Base-by-base conservation (phyloP, 2,329 filamentous ascomycete genomes). In the Acrocalymma vagum region DNA sequence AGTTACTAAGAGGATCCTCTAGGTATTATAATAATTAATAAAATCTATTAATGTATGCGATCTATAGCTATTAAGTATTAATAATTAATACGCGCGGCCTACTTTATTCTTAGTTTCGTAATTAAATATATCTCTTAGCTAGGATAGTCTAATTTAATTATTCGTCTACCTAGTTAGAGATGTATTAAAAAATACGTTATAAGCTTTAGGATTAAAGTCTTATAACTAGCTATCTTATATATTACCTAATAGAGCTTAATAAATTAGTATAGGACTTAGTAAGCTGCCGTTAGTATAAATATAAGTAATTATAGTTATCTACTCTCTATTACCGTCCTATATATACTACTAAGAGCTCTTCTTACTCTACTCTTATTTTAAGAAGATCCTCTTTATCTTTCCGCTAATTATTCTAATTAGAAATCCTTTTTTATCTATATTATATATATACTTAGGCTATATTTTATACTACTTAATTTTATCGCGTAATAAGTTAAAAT, bases 21-120 rank as follows among this genome's bases (percentile, higher is more conserved):
- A 21, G 8, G 11, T 26, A 26, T 26, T 25, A 18, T 26, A 36
- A 14, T 13, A 36, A 9, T 36, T 26, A 26, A 36, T 36, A 36
- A 36, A 36, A 3, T 13, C 3, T 18, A 18, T 5, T 13, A n/a
- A 25, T 13, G 27, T 26, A 26, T 36, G 22, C 3, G 13, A 36
- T 3, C 22, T 16, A 26, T 28, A 18, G 34, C 34, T 17, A 18
- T 37, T 13, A 29, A 29, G 4, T 3, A 37, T 37, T 18, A 37
- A 25, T 29, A 37, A 17, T 17, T 20, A 17, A 10, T 29, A 37
- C 14, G 17, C 13, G 15, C 32, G 18, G 14, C 10, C 16, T 29
- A 13, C 14, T 15, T 29, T 25, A n/a, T n/a, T n/a, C n/a, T n/a
- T n/a, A n/a, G n/a, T n/a, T n/a, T n/a, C n/a, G n/a, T n/a, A n/a